Evolutionary conservation across 768 basidiomycete genomes (phyloP).

Genomic region (Hericium erinaceus): DNA sequence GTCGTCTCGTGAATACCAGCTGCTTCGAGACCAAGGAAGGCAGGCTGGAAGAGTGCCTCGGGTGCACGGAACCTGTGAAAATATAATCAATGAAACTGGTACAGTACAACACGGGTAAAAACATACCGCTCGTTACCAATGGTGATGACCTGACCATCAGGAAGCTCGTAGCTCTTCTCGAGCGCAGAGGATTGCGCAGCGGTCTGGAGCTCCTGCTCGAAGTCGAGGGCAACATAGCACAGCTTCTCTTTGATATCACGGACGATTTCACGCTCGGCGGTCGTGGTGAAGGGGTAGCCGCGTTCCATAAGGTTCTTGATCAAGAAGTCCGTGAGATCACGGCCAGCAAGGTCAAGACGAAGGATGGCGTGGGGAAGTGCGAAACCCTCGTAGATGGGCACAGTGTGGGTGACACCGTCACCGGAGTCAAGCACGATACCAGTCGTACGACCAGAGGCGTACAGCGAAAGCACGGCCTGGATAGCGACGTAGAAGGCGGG

Average conservation of each 20-base stretch:
- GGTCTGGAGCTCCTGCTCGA: conserved; percentile 87
- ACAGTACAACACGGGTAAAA: neutral
- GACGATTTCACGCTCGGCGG: conserved; percentile 90
- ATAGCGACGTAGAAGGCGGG: conserved; percentile 71
- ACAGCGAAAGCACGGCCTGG: conserved; percentile 68
- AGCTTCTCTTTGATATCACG: conserved; percentile 93
- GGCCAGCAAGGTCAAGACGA: conserved; percentile 86
- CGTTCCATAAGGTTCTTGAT: conserved; percentile 85
- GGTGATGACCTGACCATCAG: conserved; percentile 90
- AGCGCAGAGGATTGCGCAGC: conserved; percentile 83
- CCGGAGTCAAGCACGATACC: conserved; percentile 94
- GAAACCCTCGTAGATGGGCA: conserved; percentile 96
- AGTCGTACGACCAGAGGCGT: conserved; percentile 92
- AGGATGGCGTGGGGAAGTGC: conserved; percentile 87
- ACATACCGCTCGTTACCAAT: conserved; percentile 56
- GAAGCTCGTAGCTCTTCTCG: conserved; percentile 92
- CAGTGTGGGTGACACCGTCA: conserved; percentile 93
- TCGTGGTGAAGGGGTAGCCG: conserved; percentile 90
- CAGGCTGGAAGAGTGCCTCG: conserved; percentile 51
- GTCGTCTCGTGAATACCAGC: conserved; percentile 75
- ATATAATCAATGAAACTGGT: neutral
- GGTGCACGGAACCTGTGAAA: conserved; percentile 41
- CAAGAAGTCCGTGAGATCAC: conserved; percentile 80
- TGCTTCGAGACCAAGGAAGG: conserved; percentile 61
- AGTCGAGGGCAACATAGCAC: conserved; percentile 91